Conservation (phyloP, 2,329 filamentous ascomycete species). For the Raffaelea arxii region DNA sequence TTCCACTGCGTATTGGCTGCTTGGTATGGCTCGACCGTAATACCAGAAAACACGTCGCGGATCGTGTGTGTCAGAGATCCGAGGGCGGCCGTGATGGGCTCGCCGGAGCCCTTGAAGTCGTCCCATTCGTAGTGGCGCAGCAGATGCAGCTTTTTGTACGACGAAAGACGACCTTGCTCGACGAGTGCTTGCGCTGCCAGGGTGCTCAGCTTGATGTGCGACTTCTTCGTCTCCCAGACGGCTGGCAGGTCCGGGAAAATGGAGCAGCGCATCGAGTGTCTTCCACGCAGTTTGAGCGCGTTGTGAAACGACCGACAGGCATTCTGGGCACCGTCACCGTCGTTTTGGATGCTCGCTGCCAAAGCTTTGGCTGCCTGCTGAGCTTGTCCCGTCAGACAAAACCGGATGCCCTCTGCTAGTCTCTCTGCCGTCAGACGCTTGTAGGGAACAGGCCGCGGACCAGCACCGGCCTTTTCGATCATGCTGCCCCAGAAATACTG, state of each 20-base stretch:
- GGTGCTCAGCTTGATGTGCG: constrained; percentile 49
- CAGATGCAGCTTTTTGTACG: constrained; percentile 54
- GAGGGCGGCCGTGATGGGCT: constrained; percentile 58
- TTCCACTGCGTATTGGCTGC: constrained; percentile 41
- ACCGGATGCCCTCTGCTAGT: constrained; percentile 60
- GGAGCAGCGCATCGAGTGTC: constrained; percentile 53
- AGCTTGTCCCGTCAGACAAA: constrained; percentile 54
- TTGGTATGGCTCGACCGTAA: constrained; percentile 54
- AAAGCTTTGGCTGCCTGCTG: constrained; percentile 47
- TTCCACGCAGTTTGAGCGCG: constrained; percentile 41
- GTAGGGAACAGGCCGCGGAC: constrained; percentile 58
- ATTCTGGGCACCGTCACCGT: constrained; percentile 61
- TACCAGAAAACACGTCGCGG: constrained; percentile 49
- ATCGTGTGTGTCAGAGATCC: constrained; percentile 51
- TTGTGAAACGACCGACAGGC: constrained; percentile 59
- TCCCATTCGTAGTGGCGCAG: constrained; percentile 64
- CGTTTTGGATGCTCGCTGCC: constrained; percentile 47
- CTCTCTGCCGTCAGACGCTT: constrained; percentile 55
- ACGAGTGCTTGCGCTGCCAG: constrained; percentile 58
- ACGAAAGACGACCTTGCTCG: constrained; percentile 45
- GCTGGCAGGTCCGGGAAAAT: constrained; percentile 54
- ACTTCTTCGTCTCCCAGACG: constrained; percentile 55
- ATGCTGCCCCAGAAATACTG: constrained; percentile 71
- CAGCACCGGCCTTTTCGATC: constrained; percentile 53
- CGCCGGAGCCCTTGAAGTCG: constrained; percentile 66